Conservation (phyloP, 78 protist genomes). For the Dictyostelium capitatum region DNA sequence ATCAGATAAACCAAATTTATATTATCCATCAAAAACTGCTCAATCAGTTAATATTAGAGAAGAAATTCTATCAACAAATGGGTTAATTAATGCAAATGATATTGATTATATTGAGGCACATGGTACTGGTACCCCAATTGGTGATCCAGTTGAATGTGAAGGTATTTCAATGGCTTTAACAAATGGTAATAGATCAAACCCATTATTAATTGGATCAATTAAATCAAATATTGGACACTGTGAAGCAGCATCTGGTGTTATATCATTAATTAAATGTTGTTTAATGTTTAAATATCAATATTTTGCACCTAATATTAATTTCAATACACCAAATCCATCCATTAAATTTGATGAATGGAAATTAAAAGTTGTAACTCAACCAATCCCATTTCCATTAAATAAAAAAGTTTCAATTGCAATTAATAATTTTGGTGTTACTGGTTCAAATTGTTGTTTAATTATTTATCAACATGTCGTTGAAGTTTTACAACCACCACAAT, state of each 20-base stretch:
- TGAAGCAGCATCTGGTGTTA: conserved; percentile 44
- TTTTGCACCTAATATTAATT: conserved; percentile 71
- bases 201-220: conserved; percentile 3
- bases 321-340: conserved; percentile 61
- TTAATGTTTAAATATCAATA: conserved; percentile 51
- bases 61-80: conserved; percentile 4
- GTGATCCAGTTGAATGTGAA: conserved; percentile 77
- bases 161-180: conserved; percentile 56
- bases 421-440: conserved; percentile 88
- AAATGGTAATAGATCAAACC: conserved; percentile 13
- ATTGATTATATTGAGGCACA: conserved; percentile 73
- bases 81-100: conserved; percentile 34
- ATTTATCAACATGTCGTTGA: no score
- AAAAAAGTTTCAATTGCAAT: conserved; percentile 16
- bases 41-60: conserved; percentile 14
- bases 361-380: conserved; percentile 53
- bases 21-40: neutral
- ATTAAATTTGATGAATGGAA: conserved; percentile 62
- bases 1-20: neutral
- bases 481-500: no score
- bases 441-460: conserved; percentile 85
- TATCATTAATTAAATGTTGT: conserved; percentile 49
- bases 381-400: conserved; percentile 22
- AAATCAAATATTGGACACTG: conserved; percentile 66
- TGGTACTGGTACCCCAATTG: conserved; percentile 82